These are phyloP conservation scores for Dictyostelium citrinum DNA, from an alignment of 78 protist species.

Conservation along the genomic window DNA sequence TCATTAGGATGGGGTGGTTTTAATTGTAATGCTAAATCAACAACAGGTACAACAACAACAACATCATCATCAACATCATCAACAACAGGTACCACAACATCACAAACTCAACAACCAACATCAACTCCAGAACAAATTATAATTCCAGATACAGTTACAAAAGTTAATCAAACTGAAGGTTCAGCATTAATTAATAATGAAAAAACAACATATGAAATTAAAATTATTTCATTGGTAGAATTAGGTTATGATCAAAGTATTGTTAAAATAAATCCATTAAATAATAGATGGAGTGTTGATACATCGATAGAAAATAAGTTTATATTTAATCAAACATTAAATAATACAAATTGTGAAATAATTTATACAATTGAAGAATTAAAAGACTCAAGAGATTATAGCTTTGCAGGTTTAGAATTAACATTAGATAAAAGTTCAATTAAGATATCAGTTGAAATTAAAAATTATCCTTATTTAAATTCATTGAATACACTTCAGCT, in stretches of 20 bases:
- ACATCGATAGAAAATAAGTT: not conserved
- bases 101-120: not conserved
- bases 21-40: not conserved
- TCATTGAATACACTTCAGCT: not conserved
- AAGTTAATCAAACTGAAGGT: not conserved
- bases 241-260: no score
- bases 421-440: not conserved
- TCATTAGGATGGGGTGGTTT: not conserved
- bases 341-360: not conserved
- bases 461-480: not conserved
- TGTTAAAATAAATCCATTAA: not conserved
- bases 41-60: not conserved
- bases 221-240: not conserved
- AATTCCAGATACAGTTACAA: not conserved
- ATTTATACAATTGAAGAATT: not conserved
- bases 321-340: not conserved
- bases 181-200: constrained; percentile 14
- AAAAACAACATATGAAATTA: not conserved
- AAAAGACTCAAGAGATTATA: not conserved
- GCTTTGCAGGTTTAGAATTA: not conserved
- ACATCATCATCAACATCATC: not conserved
- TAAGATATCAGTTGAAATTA: not conserved
- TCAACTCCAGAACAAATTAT: not conserved
- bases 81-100: not conserved
- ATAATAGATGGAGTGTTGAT: not conserved